These are phyloP conservation scores for Larix sibirica DNA, from an alignment of 83 land plant genomes.

Conservation along the genomic window DNA sequence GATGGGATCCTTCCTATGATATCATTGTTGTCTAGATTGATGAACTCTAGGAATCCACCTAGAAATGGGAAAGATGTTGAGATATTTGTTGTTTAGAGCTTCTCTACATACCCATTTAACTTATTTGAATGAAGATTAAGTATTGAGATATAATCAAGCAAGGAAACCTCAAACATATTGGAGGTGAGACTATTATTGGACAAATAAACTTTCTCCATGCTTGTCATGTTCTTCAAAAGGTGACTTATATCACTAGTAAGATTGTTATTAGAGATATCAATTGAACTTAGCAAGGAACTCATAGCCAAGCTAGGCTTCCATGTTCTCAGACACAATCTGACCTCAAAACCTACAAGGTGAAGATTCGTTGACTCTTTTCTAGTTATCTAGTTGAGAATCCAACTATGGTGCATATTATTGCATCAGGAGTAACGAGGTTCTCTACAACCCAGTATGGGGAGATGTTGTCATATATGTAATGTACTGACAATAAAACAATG, in stretches of 20 bases:
- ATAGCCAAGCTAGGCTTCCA: constrained; percentile 29
- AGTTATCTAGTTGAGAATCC: constrained; percentile 55
- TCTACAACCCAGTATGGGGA: too few species aligned
- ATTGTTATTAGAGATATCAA: constrained; percentile 64
- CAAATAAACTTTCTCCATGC: constrained; percentile 29
- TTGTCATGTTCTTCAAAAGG: constrained; percentile 37
- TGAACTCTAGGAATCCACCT: constrained; percentile 23
- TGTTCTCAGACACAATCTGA: constrained; percentile 42
- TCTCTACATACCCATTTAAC: constrained; percentile 36
- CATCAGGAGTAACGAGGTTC: too few species aligned
- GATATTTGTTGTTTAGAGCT: constrained; percentile 21
- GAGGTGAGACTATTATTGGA: constrained; percentile 51
- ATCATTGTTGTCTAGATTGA: constrained; percentile 48
- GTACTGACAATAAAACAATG: too few species aligned
- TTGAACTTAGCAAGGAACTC: constrained; percentile 20
- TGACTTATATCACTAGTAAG: constrained; percentile 36
- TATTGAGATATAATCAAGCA: constrained; percentile 28
- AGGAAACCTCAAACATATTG: constrained; percentile 29
- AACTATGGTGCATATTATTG: constrained; percentile 48
- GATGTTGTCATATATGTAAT: too few species aligned
- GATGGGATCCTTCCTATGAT: constrained; percentile 46
- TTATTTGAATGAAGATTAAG: constrained; percentile 62
- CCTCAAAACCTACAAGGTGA: constrained; percentile 55
- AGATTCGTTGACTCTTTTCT: constrained; percentile 37
- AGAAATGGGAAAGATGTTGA: background rate